These are phyloP conservation scores for Conticribra guillardii DNA, from an alignment of 108 stramenopile species.

Conservation along the genomic window DNA sequence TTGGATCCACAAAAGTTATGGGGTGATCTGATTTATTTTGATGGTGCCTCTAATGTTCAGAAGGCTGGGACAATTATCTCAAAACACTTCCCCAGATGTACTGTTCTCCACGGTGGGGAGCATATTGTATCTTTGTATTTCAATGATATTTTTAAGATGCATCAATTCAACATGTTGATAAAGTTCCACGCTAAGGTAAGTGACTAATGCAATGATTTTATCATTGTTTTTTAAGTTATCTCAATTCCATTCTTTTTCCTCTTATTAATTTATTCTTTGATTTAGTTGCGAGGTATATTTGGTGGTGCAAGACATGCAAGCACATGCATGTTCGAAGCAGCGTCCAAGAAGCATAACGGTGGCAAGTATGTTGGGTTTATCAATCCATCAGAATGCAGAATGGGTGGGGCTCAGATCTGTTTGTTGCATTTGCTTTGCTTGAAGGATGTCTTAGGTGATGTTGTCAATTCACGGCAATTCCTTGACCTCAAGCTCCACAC, in stretches of 20 bases:
- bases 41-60: background rate
- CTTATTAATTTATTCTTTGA: background rate
- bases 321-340: background rate
- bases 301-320: background rate
- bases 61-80: background rate
- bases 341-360: background rate
- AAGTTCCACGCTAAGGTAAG: background rate
- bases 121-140: background rate
- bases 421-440: background rate
- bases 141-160: background rate
- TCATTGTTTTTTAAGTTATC: background rate
- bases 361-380: background rate
- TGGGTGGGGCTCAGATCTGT: slow-evolving; percentile 1
- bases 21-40: background rate
- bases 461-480: background rate
- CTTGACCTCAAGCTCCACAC: background rate
- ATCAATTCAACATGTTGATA: background rate
- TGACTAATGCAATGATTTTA: background rate
- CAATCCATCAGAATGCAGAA: slow-evolving; percentile 8
- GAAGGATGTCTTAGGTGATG: background rate
- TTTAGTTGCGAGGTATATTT: background rate
- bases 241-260: background rate
- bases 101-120: background rate
- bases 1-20: too few relatives aligned
- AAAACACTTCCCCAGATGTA: background rate